Evolutionary conservation across 768 basidiomycete species (phyloP), one percentile per base, ranked within the genome.

Genomic region (Mycena latifolia): DNA sequence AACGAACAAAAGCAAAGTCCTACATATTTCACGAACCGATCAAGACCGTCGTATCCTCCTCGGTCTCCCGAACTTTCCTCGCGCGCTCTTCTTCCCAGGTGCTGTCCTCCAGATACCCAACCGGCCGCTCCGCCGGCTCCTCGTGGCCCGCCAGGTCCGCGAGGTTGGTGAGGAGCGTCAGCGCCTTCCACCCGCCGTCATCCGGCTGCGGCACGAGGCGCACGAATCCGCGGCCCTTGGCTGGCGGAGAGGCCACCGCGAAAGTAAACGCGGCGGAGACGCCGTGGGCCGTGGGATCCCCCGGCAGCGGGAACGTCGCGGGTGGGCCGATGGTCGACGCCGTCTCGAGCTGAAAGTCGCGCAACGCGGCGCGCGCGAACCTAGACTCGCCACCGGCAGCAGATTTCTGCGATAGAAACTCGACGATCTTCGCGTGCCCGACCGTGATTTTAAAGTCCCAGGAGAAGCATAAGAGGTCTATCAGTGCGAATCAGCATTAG

Each of bases 161-260:
- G 18, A 70, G 15, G n/a, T 65, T 63, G 28, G 66, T 61, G 39
- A 71, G 55, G 1, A 73, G 45, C 3, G 73, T 64, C 29, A 61
- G 39, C 27, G 72, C 72, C 54, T 63, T 66, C 73, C 73, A 74
- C 27, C 2, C 35, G 8, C 66, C 63, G 27, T 75, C 70, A n/a
- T n/a, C 33, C 10, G 22, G 14, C 9, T 67, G 59, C 18, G n/a
- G 54, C 6, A 69, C 28, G 5, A 74, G 53, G 7, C 70, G 72
- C 25, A 71, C 54, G 39, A 56, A 70, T 14, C 67, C 73, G 24
- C 72, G 69, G 8, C 73, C 73, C 14, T n/a, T 41, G 7, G 61
- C 63, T 7, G 61, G 56, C 20, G 69, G 69, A 6, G 66, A 66
- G 10, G 67, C 46, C 55, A 87, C 84, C 0, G 75, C 73, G 41